Evolutionary conservation across 2,329 filamentous ascomycete genomes (phyloP).

Genomic region (Fusarium nurragi): DNA sequence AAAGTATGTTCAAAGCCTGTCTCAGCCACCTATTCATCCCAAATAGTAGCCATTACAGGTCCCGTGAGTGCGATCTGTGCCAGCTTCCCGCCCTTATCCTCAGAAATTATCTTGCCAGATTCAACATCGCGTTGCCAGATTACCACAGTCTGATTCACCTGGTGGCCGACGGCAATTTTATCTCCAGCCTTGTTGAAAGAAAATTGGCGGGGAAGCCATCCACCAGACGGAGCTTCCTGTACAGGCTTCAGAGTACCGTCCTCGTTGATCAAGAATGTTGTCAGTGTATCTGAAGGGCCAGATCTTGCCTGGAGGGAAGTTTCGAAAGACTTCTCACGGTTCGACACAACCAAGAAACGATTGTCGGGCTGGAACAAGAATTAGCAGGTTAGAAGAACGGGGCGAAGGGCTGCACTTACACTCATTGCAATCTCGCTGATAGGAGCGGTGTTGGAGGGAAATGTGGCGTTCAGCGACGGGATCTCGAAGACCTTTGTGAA

Average conservation of each 20-base stretch:
- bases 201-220: slow-evolving; percentile 38
- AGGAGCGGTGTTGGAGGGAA: slow-evolving; percentile 34
- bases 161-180: slow-evolving; percentile 40
- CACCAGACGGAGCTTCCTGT: slow-evolving; percentile 36
- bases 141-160: slow-evolving; percentile 35
- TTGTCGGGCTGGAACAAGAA: slow-evolving; percentile 21
- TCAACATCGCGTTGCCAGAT: slow-evolving; percentile 39
- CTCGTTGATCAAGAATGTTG: slow-evolving; percentile 35
- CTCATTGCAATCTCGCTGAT: slow-evolving; percentile 41
- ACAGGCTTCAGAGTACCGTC: slow-evolving; percentile 32
- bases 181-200: slow-evolving; percentile 40
- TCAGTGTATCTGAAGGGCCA: slow-evolving; percentile 37
- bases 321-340: slow-evolving; percentile 39
- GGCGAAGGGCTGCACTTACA: neutral
- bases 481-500: slow-evolving; percentile 41
- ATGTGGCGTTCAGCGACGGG: slow-evolving; percentile 23
- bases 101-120: slow-evolving; percentile 35
- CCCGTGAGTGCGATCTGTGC: slow-evolving; percentile 32
- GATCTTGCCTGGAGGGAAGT: slow-evolving; percentile 22
- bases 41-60: slow-evolving; percentile 30
- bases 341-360: slow-evolving; percentile 37
- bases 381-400: neutral
- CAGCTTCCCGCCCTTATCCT: slow-evolving; percentile 37
- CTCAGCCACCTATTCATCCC: slow-evolving; percentile 31
- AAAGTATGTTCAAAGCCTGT: neutral